Evolutionary conservation across 2,329 filamentous ascomycete genomes (phyloP).

Genomic region (Lasiodiplodia hormozganensis): DNA sequence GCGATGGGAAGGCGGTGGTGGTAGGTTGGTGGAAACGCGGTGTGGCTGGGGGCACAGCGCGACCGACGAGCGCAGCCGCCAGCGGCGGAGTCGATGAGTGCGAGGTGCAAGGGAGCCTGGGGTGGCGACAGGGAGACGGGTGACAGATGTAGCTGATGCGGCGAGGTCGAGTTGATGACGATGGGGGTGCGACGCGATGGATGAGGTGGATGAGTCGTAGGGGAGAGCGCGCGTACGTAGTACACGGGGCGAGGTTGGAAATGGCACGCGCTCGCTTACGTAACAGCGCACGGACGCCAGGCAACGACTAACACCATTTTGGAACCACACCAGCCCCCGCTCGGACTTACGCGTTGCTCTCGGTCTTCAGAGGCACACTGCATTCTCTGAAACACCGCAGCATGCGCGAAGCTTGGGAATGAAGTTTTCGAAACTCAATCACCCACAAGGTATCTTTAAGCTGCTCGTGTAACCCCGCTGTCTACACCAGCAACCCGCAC

Average conservation of each 20-base stretch:
- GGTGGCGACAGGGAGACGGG: not conserved
- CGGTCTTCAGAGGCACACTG: not conserved
- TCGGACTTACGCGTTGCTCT: not conserved
- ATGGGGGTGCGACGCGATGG: constrained; percentile 3
- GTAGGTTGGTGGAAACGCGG: not conserved
- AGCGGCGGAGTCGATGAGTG: not conserved
- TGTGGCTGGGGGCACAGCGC: constrained; percentile 10
- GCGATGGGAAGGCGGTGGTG: not conserved
- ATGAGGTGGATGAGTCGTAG: not conserved
- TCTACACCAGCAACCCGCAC: not conserved
- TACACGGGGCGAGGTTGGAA: not conserved
- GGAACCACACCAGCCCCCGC: not conserved
- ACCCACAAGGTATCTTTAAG: not conserved
- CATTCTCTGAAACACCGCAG: not conserved
- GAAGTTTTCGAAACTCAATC: not conserved
- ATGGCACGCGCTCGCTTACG: not conserved
- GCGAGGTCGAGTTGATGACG: constrained; percentile 7
- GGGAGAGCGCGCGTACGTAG: not conserved
- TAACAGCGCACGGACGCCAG: not conserved
- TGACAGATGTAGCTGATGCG: constrained; percentile 15
- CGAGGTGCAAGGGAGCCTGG: not conserved
- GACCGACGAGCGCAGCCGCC: not conserved
- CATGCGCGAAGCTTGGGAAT: not conserved
- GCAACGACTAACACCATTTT: not conserved
- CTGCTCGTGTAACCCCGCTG: not conserved